Conservation (phyloP, 805 yeast genomes). For the Novakomyces olei region DNA sequence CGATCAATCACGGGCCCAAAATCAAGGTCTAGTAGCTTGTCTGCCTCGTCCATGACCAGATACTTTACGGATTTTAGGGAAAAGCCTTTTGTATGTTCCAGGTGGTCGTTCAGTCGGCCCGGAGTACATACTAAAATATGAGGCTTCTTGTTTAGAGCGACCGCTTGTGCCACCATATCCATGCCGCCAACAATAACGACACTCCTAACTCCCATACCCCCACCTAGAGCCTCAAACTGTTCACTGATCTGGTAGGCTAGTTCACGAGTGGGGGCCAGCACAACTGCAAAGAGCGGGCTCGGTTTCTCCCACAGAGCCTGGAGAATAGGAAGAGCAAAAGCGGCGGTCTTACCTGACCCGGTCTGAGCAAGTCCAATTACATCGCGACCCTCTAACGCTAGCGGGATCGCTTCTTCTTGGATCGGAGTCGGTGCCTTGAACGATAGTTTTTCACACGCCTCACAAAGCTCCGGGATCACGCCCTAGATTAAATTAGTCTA, state of each 20-base stretch:
- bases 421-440: conserved; percentile 79
- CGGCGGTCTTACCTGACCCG: conserved; percentile 96
- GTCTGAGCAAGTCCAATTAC: conserved; percentile 93
- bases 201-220: conserved; percentile 76
- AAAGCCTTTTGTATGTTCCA: conserved; percentile 87
- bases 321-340: conserved; percentile 86
- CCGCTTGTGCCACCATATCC: conserved; percentile 94
- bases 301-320: conserved; percentile 82
- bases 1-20: conserved; percentile 86
- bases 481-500: too few relatives aligned
- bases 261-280: conserved; percentile 53
- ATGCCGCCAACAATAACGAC: conserved; percentile 90
- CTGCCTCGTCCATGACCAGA: conserved; percentile 95
- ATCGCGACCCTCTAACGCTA: conserved; percentile 75
- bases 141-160: conserved; percentile 82
- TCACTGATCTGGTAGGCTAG: conserved; percentile 48
- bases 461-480: conserved; percentile 54
- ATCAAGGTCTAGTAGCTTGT: conserved; percentile 95
- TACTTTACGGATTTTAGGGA: conserved; percentile 61
- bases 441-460: conserved; percentile 54
- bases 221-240: conserved; percentile 83
- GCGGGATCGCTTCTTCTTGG: conserved; percentile 77
- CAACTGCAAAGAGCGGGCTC: conserved; percentile 69
- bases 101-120: conserved; percentile 69
- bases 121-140: conserved; percentile 93